Conservation (phyloP, 73 alveolate genomes). For the Stentor roeselii region DNA sequence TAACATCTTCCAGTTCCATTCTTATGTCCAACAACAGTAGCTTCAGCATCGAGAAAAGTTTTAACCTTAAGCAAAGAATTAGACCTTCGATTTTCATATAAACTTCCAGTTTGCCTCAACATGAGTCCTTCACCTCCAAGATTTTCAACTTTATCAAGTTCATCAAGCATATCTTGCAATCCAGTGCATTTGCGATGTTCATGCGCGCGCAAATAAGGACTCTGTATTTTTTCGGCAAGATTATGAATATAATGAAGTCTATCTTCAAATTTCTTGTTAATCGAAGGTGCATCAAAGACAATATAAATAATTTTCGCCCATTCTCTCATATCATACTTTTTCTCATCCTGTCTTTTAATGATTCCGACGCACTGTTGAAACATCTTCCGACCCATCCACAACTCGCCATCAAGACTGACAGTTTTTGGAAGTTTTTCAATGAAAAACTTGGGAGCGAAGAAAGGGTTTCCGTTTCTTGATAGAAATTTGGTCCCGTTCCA, state of each 20-base stretch:
- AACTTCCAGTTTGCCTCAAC: constrained; percentile 65
- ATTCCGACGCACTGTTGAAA: constrained; percentile 61
- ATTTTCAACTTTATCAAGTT: constrained; percentile 48
- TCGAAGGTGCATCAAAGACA: constrained; percentile 76
- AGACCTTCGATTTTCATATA: constrained; percentile 63
- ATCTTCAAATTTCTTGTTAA: constrained; percentile 46
- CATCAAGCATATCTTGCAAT: constrained; percentile 50
- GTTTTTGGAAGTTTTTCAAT: constrained; percentile 59
- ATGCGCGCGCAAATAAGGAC: constrained; percentile 32
- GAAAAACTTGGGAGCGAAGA: constrained; percentile 67
- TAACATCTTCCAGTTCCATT: constrained; percentile 74
- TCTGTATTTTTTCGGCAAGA: background rate
- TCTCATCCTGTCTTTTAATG: constrained; percentile 53
- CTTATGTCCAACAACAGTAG: constrained; percentile 59
- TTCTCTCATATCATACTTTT: constrained; percentile 51
- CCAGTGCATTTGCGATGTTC: constrained; percentile 55
- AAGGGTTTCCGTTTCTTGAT: constrained; percentile 61
- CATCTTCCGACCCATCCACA: constrained; percentile 62
- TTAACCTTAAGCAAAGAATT: constrained; percentile 66
- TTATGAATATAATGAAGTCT: constrained; percentile 38
- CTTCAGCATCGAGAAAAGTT: constrained; percentile 80
- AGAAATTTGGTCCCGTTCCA: constrained; percentile 64
- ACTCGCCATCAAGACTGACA: constrained; percentile 76
- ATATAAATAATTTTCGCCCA: constrained; percentile 70
- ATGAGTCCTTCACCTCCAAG: constrained; percentile 79